Evolutionary conservation across 306 rosid species (phyloP).

Genomic region (Clitoria ternatea): DNA sequence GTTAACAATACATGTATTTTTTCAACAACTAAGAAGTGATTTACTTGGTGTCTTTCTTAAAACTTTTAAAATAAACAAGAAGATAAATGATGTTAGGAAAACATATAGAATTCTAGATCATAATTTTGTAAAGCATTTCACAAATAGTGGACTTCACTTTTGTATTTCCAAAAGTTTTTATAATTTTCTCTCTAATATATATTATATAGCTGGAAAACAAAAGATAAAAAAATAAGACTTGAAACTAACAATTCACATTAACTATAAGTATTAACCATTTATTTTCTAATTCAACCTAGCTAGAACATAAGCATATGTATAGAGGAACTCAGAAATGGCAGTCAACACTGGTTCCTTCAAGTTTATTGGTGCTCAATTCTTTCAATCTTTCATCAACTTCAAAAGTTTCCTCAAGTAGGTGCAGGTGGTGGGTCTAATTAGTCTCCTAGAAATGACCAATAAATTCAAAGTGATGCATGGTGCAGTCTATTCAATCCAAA

Average conservation of each 20-base stretch:
- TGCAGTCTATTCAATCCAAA: constrained; percentile 10
- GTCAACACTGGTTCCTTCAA: neutral
- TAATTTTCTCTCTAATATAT: neutral
- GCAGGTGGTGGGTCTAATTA: constrained; percentile 16
- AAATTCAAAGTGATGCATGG: neutral
- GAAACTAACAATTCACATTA: neutral
- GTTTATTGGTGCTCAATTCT: neutral
- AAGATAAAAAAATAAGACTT: neutral
- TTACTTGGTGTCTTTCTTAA: neutral
- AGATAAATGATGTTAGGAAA: neutral
- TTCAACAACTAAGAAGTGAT: neutral
- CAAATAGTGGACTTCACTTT: neutral
- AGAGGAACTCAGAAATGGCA: neutral
- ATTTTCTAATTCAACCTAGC: neutral
- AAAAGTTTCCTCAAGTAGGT: constrained; percentile 4
- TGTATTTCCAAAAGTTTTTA: neutral
- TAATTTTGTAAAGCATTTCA: neutral
- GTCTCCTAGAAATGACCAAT: neutral
- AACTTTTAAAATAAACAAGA: neutral
- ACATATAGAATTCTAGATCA: neutral
- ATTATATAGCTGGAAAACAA: neutral
- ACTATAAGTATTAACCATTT: neutral
- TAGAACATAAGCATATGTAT: too few relatives aligned
- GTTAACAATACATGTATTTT: too few relatives aligned
- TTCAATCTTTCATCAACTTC: neutral